Evolutionary conservation across 805 yeast genomes (phyloP).

Genomic region (Suhomyces prunicola): DNA sequence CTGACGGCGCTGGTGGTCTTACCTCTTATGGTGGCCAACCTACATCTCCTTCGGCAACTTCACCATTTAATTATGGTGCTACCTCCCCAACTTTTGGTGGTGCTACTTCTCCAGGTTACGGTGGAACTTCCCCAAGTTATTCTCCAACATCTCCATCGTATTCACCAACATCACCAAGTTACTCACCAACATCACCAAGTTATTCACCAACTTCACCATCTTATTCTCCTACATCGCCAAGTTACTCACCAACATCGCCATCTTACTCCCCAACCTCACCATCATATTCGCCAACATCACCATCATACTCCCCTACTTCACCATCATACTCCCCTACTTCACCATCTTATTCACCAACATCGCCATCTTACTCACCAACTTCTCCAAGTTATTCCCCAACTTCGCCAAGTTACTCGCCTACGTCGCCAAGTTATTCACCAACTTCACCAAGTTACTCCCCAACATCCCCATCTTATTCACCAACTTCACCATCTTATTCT

Average conservation of each 20-base stretch:
- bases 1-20: constrained; percentile 76
- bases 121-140: constrained; percentile 70
- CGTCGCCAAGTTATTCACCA: constrained; percentile 25
- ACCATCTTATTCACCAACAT: constrained; percentile 65
- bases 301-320: constrained; percentile 74
- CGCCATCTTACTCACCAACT: constrained; percentile 66
- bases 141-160: constrained; percentile 59
- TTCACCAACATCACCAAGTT: constrained; percentile 53
- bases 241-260: constrained; percentile 69
- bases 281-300: constrained; percentile 69
- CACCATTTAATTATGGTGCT: constrained; percentile 53
- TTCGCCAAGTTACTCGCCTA: constrained; percentile 24
- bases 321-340: constrained; percentile 74
- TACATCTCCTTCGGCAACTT: constrained; percentile 48
- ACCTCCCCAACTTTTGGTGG: constrained; percentile 54
- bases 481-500: constrained; percentile 25
- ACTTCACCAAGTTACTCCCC: constrained; percentile 28
- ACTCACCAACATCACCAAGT: constrained; percentile 47
- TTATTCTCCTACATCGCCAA: constrained; percentile 57
- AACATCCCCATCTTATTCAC: constrained; percentile 24
- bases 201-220: constrained; percentile 53
- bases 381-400: constrained; percentile 71
- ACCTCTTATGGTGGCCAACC: constrained; percentile 81
- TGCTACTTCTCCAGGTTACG: constrained; percentile 62
- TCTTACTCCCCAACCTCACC: constrained; percentile 75